Conservation (phyloP, 2,329 filamentous ascomycete species). For the Alternaria consortialis region DNA sequence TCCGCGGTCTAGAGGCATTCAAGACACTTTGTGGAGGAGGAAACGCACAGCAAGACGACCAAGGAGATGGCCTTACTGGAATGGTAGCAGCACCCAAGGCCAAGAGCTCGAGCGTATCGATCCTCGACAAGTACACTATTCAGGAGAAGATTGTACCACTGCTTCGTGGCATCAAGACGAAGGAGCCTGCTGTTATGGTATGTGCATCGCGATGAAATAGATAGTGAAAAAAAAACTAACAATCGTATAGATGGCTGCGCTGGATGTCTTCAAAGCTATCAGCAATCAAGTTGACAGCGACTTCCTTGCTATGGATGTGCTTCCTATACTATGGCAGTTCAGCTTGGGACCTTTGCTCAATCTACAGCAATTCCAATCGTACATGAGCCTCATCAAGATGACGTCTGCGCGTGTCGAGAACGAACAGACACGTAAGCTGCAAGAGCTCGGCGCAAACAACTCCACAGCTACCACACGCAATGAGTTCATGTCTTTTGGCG, state of each 20-base stretch:
- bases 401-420: constrained; percentile 83
- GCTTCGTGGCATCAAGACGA: constrained; percentile 93
- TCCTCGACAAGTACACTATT: constrained; percentile 96
- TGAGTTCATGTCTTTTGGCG: constrained; percentile 76
- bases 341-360: constrained; percentile 88
- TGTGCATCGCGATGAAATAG: constrained; percentile 12
- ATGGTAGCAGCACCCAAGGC: constrained; percentile 65
- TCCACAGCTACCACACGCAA: constrained; percentile 65
- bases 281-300: constrained; percentile 84
- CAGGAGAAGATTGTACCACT: constrained; percentile 96
- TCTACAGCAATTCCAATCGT: constrained; percentile 82
- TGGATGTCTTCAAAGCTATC: constrained; percentile 85
- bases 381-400: constrained; percentile 87
- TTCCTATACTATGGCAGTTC: constrained; percentile 92
- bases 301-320: constrained; percentile 88
- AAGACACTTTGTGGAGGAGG: constrained; percentile 84
- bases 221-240: constrained; percentile 10
- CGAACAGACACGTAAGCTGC: constrained; percentile 87
- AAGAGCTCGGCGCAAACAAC: constrained; percentile 75
- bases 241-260: constrained; percentile 72
- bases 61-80: constrained; percentile 79
- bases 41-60: constrained; percentile 47
- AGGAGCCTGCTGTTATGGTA: constrained; percentile 93
- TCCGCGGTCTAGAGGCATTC: constrained; percentile 89
- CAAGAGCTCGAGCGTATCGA: constrained; percentile 74